A percentile compares a stretch with the other conserved stretches of the same genome.
phyloP scores from a whole-genome alignment of 75 land plant genomes.

The Azolla pinnata region DNA sequence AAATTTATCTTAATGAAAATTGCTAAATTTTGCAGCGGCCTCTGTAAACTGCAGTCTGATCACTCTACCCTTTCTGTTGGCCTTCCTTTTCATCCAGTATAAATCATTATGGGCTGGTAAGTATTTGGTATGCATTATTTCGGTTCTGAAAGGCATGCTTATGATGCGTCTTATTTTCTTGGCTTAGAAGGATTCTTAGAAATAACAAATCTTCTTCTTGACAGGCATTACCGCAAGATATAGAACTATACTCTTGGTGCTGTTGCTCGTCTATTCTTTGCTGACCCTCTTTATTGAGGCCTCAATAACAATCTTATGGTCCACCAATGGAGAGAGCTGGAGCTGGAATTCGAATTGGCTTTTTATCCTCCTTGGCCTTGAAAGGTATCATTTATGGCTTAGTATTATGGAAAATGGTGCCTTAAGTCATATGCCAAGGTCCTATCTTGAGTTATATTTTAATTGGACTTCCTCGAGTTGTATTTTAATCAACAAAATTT shows the following conservation, averaged over 20 bases:
- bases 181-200: not conserved
- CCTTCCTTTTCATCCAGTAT: conserved; percentile 62
- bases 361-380: conserved; percentile 46
- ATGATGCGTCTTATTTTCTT: not conserved
- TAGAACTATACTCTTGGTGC: not conserved
- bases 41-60: conserved; percentile 72
- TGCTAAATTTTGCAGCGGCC: conserved; percentile 51
- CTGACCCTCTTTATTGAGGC: conserved; percentile 1
- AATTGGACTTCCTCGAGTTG: not conserved
- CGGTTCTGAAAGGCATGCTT: not conserved
- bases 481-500: not conserved
- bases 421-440: not conserved
- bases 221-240: not conserved
- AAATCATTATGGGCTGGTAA: conserved; percentile 45
- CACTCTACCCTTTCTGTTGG: conserved; percentile 58
- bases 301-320: conserved; percentile 20
- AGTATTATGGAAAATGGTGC: not conserved
- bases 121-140: not conserved
- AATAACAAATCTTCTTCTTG: not conserved
- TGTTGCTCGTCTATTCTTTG: not conserved
- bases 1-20: too few species aligned
- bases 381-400: conserved; percentile 21
- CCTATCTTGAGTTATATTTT: not conserved
- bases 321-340: conserved; percentile 25
- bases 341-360: conserved; percentile 32